phyloP scores from a whole-genome alignment of 2,329 filamentous ascomycete species.

The Aspergillus versicolor region DNA sequence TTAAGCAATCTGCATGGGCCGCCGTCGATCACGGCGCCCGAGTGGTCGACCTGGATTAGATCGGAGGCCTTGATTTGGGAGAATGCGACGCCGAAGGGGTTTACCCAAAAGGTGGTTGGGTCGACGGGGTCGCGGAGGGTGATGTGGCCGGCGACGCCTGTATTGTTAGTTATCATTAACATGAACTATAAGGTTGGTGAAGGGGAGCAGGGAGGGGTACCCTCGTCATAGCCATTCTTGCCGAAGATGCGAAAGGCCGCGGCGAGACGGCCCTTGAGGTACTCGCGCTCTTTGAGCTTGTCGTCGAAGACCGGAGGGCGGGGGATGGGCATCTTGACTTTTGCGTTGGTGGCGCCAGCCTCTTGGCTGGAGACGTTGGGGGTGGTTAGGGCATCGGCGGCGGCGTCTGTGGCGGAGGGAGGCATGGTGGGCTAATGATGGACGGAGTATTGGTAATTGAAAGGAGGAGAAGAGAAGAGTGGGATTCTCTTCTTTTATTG shows the following conservation, averaged over 20 bases:
- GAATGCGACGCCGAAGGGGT: slow-evolving; percentile 64
- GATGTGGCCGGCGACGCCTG: slow-evolving; percentile 63
- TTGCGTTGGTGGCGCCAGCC: slow-evolving; percentile 24
- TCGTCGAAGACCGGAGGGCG: slow-evolving; percentile 39
- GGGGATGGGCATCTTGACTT: slow-evolving; percentile 34
- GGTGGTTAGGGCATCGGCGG: slow-evolving; percentile 17
- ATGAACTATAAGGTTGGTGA: background rate
- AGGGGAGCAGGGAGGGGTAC: slow-evolving; percentile 12
- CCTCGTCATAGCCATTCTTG: slow-evolving; percentile 57
- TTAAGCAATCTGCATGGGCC: slow-evolving; percentile 51
- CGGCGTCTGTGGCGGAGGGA: slow-evolving; percentile 16
- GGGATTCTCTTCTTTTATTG: too few species aligned
- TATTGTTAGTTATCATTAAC: background rate
- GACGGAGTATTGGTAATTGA: background rate
- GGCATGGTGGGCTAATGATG: slow-evolving; percentile 5
- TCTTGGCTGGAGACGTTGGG: slow-evolving; percentile 20
- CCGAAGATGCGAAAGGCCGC: slow-evolving; percentile 60
- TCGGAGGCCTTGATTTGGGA: slow-evolving; percentile 63
- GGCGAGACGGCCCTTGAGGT: slow-evolving; percentile 56
- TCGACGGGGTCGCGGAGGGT: slow-evolving; percentile 62
- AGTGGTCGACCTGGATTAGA: slow-evolving; percentile 64
- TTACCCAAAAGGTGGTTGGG: slow-evolving; percentile 64
- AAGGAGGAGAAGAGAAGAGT: background rate
- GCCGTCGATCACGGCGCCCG: slow-evolving; percentile 63
- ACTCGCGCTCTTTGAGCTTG: slow-evolving; percentile 50